These are phyloP conservation scores for Lactarius pseudohatsudake DNA, from an alignment of 768 basidiomycete species.

Conservation along the genomic window DNA sequence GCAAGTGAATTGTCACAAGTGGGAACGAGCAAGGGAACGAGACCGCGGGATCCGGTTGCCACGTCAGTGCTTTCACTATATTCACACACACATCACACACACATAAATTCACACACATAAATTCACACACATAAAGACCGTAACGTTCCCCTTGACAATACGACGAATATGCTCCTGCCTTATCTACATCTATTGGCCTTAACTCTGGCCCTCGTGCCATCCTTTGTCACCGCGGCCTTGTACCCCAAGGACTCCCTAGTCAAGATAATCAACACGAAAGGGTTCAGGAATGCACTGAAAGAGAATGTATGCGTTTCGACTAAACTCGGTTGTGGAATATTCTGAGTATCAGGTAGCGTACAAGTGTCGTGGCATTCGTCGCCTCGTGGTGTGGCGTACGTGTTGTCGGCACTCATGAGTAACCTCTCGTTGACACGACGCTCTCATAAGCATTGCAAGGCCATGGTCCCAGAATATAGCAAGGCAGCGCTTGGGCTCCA, in stretches of 20 bases:
- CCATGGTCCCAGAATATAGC: conserved; percentile 80
- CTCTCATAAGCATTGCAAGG: conserved; percentile 70
- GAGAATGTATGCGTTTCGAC: conserved; percentile 56
- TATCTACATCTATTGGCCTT: conserved; percentile 37
- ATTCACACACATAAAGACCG: background rate
- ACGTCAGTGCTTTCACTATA: background rate
- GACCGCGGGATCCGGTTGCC: background rate
- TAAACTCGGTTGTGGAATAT: background rate
- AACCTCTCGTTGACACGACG: conserved; percentile 1
- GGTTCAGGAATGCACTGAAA: conserved; percentile 72
- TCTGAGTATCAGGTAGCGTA: conserved; percentile 47
- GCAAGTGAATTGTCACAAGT: background rate
- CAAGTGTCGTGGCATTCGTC: conserved; percentile 83
- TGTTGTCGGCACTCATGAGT: conserved; percentile 10
- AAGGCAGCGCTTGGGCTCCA: conserved; percentile 76
- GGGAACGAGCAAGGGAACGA: background rate
- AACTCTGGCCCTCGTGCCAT: conserved; percentile 42
- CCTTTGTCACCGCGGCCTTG: conserved; percentile 52
- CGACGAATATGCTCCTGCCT: background rate
- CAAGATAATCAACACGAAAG: conserved; percentile 69
- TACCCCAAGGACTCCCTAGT: conserved; percentile 48
- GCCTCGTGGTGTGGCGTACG: conserved; percentile 94
- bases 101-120: background rate
- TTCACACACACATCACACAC: no score
- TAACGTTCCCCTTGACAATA: background rate